A percentile compares a stretch with the other conserved stretches of the same genome.
phyloP scores from a whole-genome alignment of 2,329 filamentous ascomycete genomes.

The Endocalyx cinctus region DNA sequence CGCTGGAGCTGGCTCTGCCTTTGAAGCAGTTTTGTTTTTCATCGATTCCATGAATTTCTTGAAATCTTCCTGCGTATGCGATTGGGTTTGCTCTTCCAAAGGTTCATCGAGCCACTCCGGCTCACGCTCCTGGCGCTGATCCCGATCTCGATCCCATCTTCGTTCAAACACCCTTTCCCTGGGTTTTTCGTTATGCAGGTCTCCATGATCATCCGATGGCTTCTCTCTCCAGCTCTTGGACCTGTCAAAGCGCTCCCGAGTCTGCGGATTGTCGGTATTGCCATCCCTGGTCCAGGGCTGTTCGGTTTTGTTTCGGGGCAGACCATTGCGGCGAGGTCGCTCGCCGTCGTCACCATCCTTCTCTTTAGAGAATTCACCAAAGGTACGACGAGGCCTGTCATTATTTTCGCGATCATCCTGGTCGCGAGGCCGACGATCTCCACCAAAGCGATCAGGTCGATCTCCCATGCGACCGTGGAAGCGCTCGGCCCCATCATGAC shows the following conservation, averaged over 20 bases:
- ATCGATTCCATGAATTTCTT: constrained; percentile 91
- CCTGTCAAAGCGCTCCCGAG: constrained; percentile 53
- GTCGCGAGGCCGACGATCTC: constrained; percentile 36
- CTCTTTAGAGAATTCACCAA: constrained; percentile 45
- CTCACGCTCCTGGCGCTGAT: constrained; percentile 66
- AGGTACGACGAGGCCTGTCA: constrained; percentile 44
- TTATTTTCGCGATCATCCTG: constrained; percentile 50
- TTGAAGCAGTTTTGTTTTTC: constrained; percentile 54
- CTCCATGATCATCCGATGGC: constrained; percentile 32
- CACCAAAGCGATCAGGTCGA: constrained; percentile 36
- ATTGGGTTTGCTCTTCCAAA: constrained; percentile 62
- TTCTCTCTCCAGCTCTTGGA: constrained; percentile 59
- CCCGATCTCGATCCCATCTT: constrained; percentile 51
- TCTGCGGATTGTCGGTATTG: constrained; percentile 27
- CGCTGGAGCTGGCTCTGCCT: constrained; percentile 32
- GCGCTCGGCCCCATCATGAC: constrained; percentile 66
- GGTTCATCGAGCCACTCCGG: constrained; percentile 87
- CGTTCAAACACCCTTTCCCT: constrained; percentile 56
- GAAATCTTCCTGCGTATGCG: constrained; percentile 84
- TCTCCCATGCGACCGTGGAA: constrained; percentile 63
- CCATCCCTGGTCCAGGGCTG: constrained; percentile 71
- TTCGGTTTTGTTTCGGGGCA: constrained; percentile 61
- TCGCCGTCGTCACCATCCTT: constrained; percentile 49
- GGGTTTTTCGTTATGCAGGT: constrained; percentile 34
- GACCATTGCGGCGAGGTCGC: constrained; percentile 58